Conservation (phyloP, 257 asterid genomes). For the Petrea volubilis region DNA sequence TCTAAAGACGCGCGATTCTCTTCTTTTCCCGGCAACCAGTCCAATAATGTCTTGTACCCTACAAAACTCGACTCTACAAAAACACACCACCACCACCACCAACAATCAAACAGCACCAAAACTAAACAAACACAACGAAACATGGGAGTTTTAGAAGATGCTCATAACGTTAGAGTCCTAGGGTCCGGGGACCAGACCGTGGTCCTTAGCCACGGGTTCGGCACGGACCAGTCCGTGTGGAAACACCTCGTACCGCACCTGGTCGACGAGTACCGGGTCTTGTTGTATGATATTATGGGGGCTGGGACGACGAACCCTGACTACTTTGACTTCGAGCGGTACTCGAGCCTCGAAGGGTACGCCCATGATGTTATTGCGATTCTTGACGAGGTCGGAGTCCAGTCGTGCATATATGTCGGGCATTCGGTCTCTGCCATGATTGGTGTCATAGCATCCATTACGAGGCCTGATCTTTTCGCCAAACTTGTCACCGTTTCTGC, state of each 20-base stretch:
- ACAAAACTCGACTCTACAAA: neutral
- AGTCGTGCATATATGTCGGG: constrained; percentile 45
- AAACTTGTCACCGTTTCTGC: constrained; percentile 61
- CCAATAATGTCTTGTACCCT: neutral
- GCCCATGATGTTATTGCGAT: constrained; percentile 58
- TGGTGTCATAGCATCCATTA: constrained; percentile 68
- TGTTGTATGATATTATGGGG: constrained; percentile 53
- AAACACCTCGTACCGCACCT: constrained; percentile 50
- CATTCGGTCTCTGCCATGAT: constrained; percentile 58
- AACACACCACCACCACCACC: neutral
- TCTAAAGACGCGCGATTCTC: neutral
- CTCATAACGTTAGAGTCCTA: constrained; percentile 67
- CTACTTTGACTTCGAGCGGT: constrained; percentile 59
- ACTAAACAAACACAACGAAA: neutral
- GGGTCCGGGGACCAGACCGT: constrained; percentile 52
- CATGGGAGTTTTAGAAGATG: constrained; percentile 47
- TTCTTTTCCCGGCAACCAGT: neutral
- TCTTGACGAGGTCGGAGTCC: constrained; percentile 37
- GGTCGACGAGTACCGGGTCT: constrained; percentile 42
- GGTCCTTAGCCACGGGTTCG: constrained; percentile 55
- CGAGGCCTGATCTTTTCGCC: constrained; percentile 72
- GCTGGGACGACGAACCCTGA: constrained; percentile 64
- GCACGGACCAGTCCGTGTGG: constrained; percentile 61
- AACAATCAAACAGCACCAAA: neutral
- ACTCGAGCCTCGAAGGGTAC: constrained; percentile 46